Evolutionary conservation across 1,284 basidiomycete species (phyloP).

Genomic region (Exsudoporus floridanus): DNA sequence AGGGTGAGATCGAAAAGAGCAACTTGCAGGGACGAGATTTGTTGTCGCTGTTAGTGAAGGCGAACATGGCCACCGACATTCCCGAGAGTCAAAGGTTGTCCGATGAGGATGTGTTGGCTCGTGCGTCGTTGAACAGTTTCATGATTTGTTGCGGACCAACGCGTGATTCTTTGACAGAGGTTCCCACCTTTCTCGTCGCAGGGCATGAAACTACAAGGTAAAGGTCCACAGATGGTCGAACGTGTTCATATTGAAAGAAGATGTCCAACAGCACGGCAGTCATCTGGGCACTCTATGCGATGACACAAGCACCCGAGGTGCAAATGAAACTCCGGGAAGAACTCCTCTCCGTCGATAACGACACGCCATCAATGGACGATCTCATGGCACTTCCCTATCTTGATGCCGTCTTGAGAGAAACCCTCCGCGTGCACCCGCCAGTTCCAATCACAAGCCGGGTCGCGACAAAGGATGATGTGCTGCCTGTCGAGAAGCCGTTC

Average conservation of each 20-base stretch:
- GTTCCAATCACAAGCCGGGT: constrained; percentile 55
- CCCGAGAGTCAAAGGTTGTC: constrained; percentile 58
- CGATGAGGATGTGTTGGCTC: constrained; percentile 74
- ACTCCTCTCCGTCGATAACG: constrained; percentile 46
- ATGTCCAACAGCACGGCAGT: constrained; percentile 43
- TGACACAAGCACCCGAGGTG: constrained; percentile 52
- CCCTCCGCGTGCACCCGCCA: constrained; percentile 63
- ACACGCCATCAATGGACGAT: constrained; percentile 61
- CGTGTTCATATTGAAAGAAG: not conserved
- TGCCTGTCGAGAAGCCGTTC: constrained; percentile 54
- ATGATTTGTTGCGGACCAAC: not conserved
- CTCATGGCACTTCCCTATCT: constrained; percentile 59
- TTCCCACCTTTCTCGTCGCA: constrained; percentile 47
- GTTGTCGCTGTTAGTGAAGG: constrained; percentile 55
- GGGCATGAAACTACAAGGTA: constrained; percentile 82
- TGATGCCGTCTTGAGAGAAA: constrained; percentile 68
- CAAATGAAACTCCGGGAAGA: constrained; percentile 75
- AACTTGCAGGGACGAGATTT: constrained; percentile 45
- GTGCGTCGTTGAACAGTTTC: constrained; percentile 42
- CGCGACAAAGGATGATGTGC: constrained; percentile 52
- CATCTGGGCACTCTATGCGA: constrained; percentile 64
- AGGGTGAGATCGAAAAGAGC: constrained; percentile 32
- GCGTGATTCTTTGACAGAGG: constrained; percentile 29
- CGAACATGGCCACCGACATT: constrained; percentile 64
- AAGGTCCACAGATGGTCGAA: not conserved